These are phyloP conservation scores for Evansstolkia leycettana DNA, from an alignment of 495 filamentous ascomycete species.

Conservation along the genomic window DNA sequence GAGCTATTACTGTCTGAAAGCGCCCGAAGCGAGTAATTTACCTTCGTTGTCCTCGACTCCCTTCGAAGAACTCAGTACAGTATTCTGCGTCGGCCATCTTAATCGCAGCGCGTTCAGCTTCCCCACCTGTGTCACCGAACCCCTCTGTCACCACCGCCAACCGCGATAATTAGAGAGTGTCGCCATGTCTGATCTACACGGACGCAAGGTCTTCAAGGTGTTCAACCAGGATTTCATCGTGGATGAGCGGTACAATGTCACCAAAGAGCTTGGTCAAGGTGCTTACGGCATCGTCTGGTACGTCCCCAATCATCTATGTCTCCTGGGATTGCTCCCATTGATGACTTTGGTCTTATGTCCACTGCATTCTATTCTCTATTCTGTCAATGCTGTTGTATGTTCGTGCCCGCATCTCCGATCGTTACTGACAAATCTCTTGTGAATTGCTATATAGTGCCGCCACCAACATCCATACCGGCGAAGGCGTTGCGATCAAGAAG, in stretches of 20 bases:
- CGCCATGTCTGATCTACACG: conserved; percentile 64
- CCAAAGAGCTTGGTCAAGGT: conserved; percentile 95
- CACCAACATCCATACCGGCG: conserved; percentile 77
- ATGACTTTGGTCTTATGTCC: no score
- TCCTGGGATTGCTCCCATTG: no score
- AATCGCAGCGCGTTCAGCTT: neutral
- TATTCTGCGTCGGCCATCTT: neutral
- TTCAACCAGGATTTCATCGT: conserved; percentile 99
- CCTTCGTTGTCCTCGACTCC: neutral
- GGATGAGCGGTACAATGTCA: conserved; percentile 95
- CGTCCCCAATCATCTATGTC: conserved; percentile 11
- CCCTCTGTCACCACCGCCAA: neutral
- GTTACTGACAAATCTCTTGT: conserved; percentile 1
- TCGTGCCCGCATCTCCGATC: no score
- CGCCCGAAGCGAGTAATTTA: neutral
- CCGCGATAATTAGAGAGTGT: conserved; percentile 2
- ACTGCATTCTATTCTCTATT: neutral
- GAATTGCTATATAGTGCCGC: conserved; percentile 53
- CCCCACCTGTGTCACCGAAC: neutral
- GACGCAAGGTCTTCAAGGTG: conserved; percentile 96
- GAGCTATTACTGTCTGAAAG: neutral
- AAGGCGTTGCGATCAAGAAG: conserved; percentile 99
- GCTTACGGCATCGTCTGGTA: conserved; percentile 99
- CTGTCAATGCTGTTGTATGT: neutral
- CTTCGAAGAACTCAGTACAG: neutral